phyloP scores from a whole-genome alignment of 257 asterid species.

The Solanum sitiens region DNA sequence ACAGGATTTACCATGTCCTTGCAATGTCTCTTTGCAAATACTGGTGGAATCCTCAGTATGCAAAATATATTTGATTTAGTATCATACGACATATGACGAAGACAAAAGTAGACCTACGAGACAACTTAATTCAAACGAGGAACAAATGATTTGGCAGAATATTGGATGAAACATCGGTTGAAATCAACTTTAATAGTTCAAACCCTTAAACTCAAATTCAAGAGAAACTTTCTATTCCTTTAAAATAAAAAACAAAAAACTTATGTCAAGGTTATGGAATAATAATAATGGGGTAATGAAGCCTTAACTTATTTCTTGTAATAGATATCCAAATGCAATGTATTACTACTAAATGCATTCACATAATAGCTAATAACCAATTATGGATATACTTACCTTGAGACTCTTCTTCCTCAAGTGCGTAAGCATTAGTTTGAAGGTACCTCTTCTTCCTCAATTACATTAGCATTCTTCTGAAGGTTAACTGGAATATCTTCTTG shows the following conservation, averaged over 20 bases:
- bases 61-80: not conserved
- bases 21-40: not conserved
- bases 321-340: not conserved
- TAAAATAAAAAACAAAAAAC: not conserved
- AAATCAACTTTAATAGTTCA: too few relatives aligned
- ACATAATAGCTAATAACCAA: not conserved
- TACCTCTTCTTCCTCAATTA: too few relatives aligned
- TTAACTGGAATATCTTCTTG: not conserved
- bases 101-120: not conserved
- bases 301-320: too few relatives aligned
- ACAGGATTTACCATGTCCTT: not conserved
- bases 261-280: not conserved
- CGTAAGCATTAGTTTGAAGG: too few relatives aligned
- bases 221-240: not conserved
- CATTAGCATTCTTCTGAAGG: not conserved
- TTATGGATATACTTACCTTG: not conserved
- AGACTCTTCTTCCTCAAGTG: not conserved
- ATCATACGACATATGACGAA: not conserved
- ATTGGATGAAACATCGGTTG: too few relatives aligned
- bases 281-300: not conserved
- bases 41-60: not conserved
- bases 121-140: too few relatives aligned
- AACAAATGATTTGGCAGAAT: too few relatives aligned
- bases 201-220: not conserved
- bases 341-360: not conserved